phyloP scores from a whole-genome alignment of 139 green algal species.

The Chlorella sp. region DNA sequence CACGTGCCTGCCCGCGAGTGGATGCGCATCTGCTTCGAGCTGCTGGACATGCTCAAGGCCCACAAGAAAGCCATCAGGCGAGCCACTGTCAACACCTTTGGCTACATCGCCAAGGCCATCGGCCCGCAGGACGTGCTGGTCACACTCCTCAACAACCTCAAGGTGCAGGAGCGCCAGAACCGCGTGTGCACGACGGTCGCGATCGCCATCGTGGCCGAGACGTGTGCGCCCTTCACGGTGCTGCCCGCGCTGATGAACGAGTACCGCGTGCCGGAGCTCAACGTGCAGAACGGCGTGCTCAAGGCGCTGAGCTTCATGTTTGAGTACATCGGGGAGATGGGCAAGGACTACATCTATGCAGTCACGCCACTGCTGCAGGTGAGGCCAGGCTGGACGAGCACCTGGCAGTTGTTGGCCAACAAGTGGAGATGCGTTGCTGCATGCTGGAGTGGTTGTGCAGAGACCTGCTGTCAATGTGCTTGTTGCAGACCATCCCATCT shows the following conservation, averaged over 20 bases:
- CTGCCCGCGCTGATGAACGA: conserved; percentile 99
- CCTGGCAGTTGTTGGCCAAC: no score
- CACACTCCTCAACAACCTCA: conserved; percentile 98
- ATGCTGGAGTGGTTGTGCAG: no score
- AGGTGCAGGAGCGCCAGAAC: conserved; percentile 99
- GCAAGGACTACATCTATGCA: conserved; percentile 97
- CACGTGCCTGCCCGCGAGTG: conserved; percentile 95
- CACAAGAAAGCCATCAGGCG: conserved; percentile 95
- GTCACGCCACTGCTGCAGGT: conserved; percentile 93
- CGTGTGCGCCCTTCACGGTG: conserved; percentile 98
- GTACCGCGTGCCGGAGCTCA: conserved; percentile 94
- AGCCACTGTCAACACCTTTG: conserved; percentile 98
- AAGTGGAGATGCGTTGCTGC: no score
- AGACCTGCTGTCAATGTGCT: no score
- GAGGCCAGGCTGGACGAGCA: no score
- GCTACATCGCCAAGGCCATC: conserved; percentile 99
- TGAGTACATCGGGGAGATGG: conserved; percentile 99
- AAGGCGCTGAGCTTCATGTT: conserved; percentile 98
- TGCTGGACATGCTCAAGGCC: conserved; percentile 96
- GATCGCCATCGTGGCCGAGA: conserved; percentile 99
- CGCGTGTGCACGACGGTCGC: conserved; percentile 98
- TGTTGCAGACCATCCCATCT: no score
- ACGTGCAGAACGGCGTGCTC: conserved; percentile 98
- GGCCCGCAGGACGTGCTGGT: conserved; percentile 96
- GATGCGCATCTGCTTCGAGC: conserved; percentile 99